Conservation (phyloP, 2,329 filamentous ascomycete genomes). For the Fusarium decemcellulare region DNA sequence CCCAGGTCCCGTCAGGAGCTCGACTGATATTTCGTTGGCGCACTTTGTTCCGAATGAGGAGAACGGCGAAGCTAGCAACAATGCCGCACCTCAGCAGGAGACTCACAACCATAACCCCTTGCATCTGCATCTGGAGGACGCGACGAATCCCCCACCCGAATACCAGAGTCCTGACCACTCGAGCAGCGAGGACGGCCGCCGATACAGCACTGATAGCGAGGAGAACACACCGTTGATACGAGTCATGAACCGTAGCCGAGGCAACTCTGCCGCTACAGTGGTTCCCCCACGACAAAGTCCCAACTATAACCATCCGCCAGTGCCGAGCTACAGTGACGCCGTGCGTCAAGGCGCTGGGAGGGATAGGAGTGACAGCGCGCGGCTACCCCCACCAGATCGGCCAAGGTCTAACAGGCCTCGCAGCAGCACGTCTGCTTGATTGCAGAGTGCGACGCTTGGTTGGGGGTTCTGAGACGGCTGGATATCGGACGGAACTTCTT, state of each 20-base stretch:
- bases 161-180: conserved; percentile 78
- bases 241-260: conserved; percentile 65
- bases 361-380: conserved; percentile 44
- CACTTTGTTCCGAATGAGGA: conserved; percentile 82
- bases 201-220: conserved; percentile 72
- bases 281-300: conserved; percentile 42
- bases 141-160: conserved; percentile 77
- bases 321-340: conserved; percentile 87
- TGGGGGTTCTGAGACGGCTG: not conserved
- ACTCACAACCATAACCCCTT: conserved; percentile 55
- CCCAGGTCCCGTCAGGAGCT: conserved; percentile 89
- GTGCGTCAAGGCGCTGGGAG: conserved; percentile 65
- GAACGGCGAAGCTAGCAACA: conserved; percentile 71
- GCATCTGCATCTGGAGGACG: conserved; percentile 64
- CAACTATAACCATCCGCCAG: conserved; percentile 68
- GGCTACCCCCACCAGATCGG: conserved; percentile 34
- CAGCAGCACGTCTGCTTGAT: conserved; percentile 37
- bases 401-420: conserved; percentile 33
- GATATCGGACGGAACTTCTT: not conserved
- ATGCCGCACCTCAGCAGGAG: conserved; percentile 41
- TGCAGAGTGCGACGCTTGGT: not conserved
- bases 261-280: conserved; percentile 62
- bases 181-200: conserved; percentile 69
- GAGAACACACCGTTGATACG: conserved; percentile 68
- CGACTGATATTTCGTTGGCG: conserved; percentile 95